Evolutionary conservation across 768 basidiomycete genomes (phyloP), one percentile per base, ranked within the genome.

Genomic region (Exidia glandulosa): DNA sequence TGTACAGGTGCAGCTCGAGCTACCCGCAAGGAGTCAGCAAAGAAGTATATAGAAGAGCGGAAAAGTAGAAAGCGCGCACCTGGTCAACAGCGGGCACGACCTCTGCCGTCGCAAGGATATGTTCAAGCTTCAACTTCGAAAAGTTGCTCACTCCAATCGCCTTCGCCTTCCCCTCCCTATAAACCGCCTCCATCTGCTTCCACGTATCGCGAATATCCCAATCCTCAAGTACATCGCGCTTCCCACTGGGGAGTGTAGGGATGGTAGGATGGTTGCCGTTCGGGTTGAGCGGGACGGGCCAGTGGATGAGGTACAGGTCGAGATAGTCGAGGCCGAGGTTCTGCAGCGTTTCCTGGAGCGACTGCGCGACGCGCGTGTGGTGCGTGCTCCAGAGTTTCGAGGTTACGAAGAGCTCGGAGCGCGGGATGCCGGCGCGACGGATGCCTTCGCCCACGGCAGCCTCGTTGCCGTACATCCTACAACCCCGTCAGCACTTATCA

Each of bases 121-220:
- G 31, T 7, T 59, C 41, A 32, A 59, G 48, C 48, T 52, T 59
- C 16, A 54, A 29, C 13, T 33, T 6, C 10, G 79, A 81, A 64
- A 83, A 84, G 67, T 85, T 85, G 67, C 79, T 80, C 52, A 85
- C 80, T 0, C 82, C 82, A 61, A 83, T 80, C 2, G 80, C 77
- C 58, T 68, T 76, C 12, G 74, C 79, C 63, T 76, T 77, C 0
- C 79, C 79, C 14, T 73, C 75, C 30, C 71, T 72, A 32, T 77
- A 70, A 12, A 82, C 63, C 56, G 78, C 76, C 68, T 83, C 82
- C 63, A 83, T 72, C 48, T 76, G 74, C 0, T 75, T 75, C 79
- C 81, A 82, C 1, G 75, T 71, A 32, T 82, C 71, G 47, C 73
- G 75, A 63, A 74, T 66, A 19, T 60, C 64, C 59, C 48, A 62